Base-by-base conservation (phyloP, 306 rosid species). In the Medicago ruthenica region DNA sequence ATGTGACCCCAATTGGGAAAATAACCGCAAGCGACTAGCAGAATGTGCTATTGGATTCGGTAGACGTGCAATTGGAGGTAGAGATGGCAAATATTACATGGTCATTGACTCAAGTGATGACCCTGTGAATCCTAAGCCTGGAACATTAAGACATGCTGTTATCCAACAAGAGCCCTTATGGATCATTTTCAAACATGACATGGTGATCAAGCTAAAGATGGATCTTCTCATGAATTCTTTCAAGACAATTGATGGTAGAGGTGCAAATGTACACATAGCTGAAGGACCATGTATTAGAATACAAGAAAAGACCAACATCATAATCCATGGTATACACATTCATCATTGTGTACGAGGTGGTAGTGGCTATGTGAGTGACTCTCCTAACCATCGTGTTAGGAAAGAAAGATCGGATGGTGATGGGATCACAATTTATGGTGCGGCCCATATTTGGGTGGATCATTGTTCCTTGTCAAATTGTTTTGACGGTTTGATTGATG, bases 191-290 rank as follows among this genome's bases (percentile, higher is more conserved):
- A 60, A 89, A 5, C 50, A 80, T 0, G 92, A 90, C 88, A 92
- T 92, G 98, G 79, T 74, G 22, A 92, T 95, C 54, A 87, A 76
- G 69, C 86, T 92, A 0, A 76, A 79, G 42, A 77, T 89, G 93
- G 98, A 91, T 83, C 88, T 81, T 8, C 77, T 91, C 53, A 18
- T 93, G 59, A 93, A 91, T 83, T 91, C 98, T 0, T 87, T 81
- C 62, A 93, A 93, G 77, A 93, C 97, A 21, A 87, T 93, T 77
- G 98, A 93, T 61, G 98, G 98, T 0, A 80, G 98, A 63, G 98
- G 97, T 21, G 88, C 79, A 11, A 86, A 36, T 31, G 86, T 93
- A 7, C 96, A 93, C 89, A 76, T 91, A 17, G 96, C 89, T 4
- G 92, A 89, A 1, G 98, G 97, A 9, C 93, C 98, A 0, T 93